phyloP scores from a whole-genome alignment of 495 filamentous ascomycete genomes.

The Cetradonia linearis region DNA sequence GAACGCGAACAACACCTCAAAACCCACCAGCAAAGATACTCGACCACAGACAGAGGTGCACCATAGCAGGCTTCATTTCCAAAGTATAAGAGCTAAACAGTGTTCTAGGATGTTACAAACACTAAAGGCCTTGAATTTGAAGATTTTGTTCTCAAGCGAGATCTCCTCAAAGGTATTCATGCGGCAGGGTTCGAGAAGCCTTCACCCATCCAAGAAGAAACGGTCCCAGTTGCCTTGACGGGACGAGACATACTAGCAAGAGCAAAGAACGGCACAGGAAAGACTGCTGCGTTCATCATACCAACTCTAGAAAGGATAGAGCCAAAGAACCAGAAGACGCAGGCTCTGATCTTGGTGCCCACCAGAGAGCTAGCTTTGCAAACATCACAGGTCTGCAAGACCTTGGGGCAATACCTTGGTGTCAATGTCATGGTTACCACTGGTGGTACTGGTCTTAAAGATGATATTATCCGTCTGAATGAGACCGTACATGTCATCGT shows the following conservation, averaged over 20 bases:
- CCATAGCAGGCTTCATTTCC: conserved; percentile 17
- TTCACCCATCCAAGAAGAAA: conserved; percentile 98
- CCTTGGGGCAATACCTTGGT: conserved; percentile 87
- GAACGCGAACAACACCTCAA: conserved; percentile 71
- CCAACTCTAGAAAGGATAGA: conserved; percentile 93
- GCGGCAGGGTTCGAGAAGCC: conserved; percentile 98
- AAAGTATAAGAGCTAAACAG: conserved; percentile 23
- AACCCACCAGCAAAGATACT: conserved; percentile 69
- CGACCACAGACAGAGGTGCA: conserved; percentile 88
- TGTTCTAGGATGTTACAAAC: conserved; percentile 77
- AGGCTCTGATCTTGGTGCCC: conserved; percentile 90
- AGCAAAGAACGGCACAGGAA: conserved; percentile 97
- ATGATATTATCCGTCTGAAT: conserved; percentile 91
- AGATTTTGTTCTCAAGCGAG: conserved; percentile 87
- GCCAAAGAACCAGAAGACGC: conserved; percentile 86
- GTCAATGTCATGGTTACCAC: conserved; percentile 99
- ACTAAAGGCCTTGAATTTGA: conserved; percentile 97
- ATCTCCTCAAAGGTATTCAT: conserved; percentile 97
- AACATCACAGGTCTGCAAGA: conserved; percentile 98
- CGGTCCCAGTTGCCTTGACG: conserved; percentile 90
- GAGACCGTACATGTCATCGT: conserved; percentile 96
- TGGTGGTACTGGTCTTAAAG: conserved; percentile 84
- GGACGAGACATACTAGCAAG: conserved; percentile 91
- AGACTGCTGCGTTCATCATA: conserved; percentile 96
- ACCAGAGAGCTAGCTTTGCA: conserved; percentile 97